Evolutionary conservation across 2,329 filamentous ascomycete genomes (phyloP).

Genomic region (Trichoderma arundinaceum): DNA sequence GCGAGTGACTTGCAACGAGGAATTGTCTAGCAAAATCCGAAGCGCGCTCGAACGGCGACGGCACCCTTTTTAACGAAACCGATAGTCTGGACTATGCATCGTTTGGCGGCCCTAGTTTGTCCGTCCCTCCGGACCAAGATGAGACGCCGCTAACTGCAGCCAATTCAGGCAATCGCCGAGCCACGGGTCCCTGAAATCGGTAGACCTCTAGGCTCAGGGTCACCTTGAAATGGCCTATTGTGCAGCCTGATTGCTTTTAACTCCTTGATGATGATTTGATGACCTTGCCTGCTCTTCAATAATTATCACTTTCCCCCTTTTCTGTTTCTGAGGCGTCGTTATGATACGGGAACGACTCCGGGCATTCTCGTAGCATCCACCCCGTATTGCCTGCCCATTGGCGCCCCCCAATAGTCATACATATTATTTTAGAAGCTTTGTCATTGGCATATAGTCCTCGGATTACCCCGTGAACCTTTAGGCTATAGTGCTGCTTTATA

Average conservation of each 20-base stretch:
- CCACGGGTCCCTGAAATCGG: conserved; percentile 14
- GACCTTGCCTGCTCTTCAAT: background rate
- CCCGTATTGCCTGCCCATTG: no score
- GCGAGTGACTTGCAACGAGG: conserved; percentile 30
- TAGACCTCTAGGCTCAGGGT: background rate
- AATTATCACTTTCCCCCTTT: background rate
- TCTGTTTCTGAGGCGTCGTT: no score
- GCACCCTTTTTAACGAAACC: conserved; percentile 20
- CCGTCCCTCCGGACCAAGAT: conserved; percentile 14
- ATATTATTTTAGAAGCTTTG: no score
- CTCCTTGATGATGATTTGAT: background rate
- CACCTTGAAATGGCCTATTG: background rate
- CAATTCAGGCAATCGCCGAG: conserved; percentile 29
- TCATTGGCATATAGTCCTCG: background rate
- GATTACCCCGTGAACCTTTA: background rate
- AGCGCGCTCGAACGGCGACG: conserved; percentile 2
- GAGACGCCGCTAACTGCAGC: conserved; percentile 6
- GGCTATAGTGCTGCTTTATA: no score
- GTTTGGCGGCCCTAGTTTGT: conserved; percentile 4
- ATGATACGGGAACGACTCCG: no score
- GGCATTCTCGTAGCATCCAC: no score
- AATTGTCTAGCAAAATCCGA: background rate
- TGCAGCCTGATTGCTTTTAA: background rate
- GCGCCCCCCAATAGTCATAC: no score
- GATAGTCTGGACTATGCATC: background rate